phyloP scores from a whole-genome alignment of 2,329 filamentous ascomycete genomes.

The Cytospora piceicola region DNA sequence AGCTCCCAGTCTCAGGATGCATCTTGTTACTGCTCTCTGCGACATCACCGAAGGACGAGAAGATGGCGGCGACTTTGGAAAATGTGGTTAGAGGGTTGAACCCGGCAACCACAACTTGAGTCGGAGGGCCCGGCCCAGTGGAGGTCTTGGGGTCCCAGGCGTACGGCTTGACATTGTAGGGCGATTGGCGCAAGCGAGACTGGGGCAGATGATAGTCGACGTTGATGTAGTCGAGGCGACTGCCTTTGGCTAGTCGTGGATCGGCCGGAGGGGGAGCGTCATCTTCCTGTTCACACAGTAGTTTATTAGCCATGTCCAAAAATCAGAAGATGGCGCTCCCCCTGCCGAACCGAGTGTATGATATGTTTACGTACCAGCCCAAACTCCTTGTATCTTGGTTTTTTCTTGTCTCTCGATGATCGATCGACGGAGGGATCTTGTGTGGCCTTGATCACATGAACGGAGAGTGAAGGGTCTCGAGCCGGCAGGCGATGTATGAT shows the following conservation, averaged over 20 bases:
- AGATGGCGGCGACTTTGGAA: conserved; percentile 74
- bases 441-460: conserved; percentile 62
- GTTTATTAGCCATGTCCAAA: conserved; percentile 49
- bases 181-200: conserved; percentile 70
- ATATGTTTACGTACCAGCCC: conserved; percentile 65
- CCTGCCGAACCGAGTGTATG: conserved; percentile 46
- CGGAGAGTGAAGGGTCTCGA: conserved; percentile 58
- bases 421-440: conserved; percentile 64
- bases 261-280: conserved; percentile 75
- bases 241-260: conserved; percentile 76
- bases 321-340: conserved; percentile 61
- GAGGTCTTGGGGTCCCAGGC: conserved; percentile 81
- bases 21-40: conserved; percentile 91
- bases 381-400: conserved; percentile 66
- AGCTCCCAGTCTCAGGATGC: conserved; percentile 91
- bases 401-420: conserved; percentile 57
- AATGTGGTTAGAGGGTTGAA: conserved; percentile 90
- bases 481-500: conserved; percentile 53
- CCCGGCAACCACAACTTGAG: conserved; percentile 91
- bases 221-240: conserved; percentile 68
- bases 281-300: conserved; percentile 68
- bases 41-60: conserved; percentile 83
- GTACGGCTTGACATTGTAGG: conserved; percentile 82
- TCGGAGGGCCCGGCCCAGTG: conserved; percentile 85
- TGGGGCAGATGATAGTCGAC: conserved; percentile 72